Evolutionary conservation across 495 filamentous ascomycete species (phyloP), one percentile per base, ranked within the genome.

Genomic region (Xylaria bambusicola): DNA sequence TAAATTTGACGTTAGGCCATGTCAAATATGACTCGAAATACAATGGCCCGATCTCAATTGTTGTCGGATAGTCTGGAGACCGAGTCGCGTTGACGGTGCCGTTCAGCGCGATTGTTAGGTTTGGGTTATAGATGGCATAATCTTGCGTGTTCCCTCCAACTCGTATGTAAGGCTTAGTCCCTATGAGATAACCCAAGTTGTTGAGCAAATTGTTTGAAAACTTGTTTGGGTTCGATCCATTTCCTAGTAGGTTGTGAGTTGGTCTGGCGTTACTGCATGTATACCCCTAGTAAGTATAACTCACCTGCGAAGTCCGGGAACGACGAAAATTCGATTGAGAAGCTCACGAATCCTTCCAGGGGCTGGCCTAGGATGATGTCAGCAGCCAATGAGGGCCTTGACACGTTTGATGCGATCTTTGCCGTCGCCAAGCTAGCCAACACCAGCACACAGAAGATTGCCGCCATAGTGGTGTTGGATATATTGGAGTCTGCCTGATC

Each of bases 11-110:
- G 49, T 74, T 70, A 6, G 81, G 79, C 76, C 76, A 87, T 2
- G 85, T 85, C 15, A 53, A 59, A 66, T 88, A 89, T 0, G 86
- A 87, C 53, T 89, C 86, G 61, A 89, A 90, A 66, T 74, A 89
- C 1, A 81, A 79, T 0, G 80, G 81, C 0, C 87, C 87, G 44
- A 88, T 85, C 53, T 75, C 78, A 27, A 88, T 72, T 6, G 78
- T 84, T 8, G 78, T 81, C 6, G 86, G 86, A 54, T 87, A 88
- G 68, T 89, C 86, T 0, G 67, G 23, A 0, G 84, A 85, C 10
- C 77, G 72, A 0, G 64, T 64, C 0, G 74, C 73, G 44, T 84
- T 76, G 31, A 78, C 62, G 1, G 77, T 87, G 38, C 83, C 85
- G 52, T 83, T 80, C 21, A 81, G 75, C 20, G 80, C 80, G 18